Conservation (phyloP, 164 flowering plant genomes). For the Piper longum region DNA sequence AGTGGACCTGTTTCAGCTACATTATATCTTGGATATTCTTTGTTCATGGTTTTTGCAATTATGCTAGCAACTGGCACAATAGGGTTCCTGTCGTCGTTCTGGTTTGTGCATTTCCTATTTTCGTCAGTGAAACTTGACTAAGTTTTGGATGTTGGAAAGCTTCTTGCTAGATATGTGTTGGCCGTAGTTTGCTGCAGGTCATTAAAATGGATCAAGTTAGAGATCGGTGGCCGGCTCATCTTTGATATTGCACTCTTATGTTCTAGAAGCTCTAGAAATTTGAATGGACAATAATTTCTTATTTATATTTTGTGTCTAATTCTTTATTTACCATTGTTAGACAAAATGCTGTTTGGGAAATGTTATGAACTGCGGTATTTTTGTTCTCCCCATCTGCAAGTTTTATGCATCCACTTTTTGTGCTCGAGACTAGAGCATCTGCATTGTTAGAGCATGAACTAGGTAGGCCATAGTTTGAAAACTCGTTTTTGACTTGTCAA, state of each 20-base stretch:
- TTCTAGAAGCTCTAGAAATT: background rate
- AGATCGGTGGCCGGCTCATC: slow-evolving; percentile 1
- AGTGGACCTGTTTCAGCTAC: slow-evolving; percentile 83
- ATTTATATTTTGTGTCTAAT: background rate
- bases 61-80: slow-evolving; percentile 76
- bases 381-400: background rate
- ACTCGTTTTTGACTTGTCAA: too few relatives aligned
- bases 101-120: slow-evolving; percentile 82
- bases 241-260: background rate
- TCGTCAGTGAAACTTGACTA: slow-evolving; percentile 79
- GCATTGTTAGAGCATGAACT: background rate
- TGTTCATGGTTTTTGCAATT: slow-evolving; percentile 66
- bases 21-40: slow-evolving; percentile 68
- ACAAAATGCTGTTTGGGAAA: background rate
- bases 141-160: slow-evolving; percentile 2
- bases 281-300: background rate
- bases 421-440: background rate
- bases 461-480: too few relatives aligned
- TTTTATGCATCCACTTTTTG: background rate
- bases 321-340: background rate
- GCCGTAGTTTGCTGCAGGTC: background rate
- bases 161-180: background rate
- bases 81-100: slow-evolving; percentile 78
- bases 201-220: background rate
- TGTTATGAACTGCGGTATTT: background rate